A percentile compares a stretch with the other conserved stretches of the same genome.
Conservation (phyloP, 2,329 filamentous ascomycete genomes). For the Diaporthe aspalathi region DNA sequence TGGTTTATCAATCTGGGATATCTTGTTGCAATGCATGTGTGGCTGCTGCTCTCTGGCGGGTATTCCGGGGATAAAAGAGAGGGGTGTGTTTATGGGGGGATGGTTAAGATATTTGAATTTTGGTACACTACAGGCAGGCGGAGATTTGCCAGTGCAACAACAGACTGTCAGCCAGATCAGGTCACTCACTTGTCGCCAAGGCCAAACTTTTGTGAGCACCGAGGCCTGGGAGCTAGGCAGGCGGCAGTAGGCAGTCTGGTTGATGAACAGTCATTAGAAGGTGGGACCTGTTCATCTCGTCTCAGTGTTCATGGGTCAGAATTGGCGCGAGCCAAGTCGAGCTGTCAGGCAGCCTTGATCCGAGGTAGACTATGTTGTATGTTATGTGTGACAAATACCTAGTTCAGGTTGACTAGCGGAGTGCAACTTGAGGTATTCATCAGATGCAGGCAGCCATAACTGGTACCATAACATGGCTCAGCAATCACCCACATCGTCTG, state of each 20-base stretch:
- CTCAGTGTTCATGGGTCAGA: neutral
- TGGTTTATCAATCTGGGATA: neutral
- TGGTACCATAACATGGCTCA: no score
- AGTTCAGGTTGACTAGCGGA: no score
- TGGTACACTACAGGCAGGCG: constrained; percentile 17
- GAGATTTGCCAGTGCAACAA: constrained; percentile 20
- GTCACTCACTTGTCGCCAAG: constrained; percentile 8
- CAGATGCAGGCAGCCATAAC: no score
- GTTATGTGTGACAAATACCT: no score
- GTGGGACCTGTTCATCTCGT: constrained; percentile 26
- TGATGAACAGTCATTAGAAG: neutral
- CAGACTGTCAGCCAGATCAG: neutral
- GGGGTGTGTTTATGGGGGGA: no score
- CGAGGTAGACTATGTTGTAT: no score
- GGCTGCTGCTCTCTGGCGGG: no score
- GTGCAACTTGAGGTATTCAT: no score
- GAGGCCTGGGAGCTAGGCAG: neutral
- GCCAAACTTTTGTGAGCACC: neutral
- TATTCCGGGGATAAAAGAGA: no score
- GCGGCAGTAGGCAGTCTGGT: no score
- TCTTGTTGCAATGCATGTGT: no score
- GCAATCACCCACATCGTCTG: no score
- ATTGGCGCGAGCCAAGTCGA: neutral
- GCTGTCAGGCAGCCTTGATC: constrained; percentile 19
- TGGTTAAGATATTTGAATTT: neutral